Conservation (phyloP, 163 green algal genomes). For the Volvox carteri region DNA sequence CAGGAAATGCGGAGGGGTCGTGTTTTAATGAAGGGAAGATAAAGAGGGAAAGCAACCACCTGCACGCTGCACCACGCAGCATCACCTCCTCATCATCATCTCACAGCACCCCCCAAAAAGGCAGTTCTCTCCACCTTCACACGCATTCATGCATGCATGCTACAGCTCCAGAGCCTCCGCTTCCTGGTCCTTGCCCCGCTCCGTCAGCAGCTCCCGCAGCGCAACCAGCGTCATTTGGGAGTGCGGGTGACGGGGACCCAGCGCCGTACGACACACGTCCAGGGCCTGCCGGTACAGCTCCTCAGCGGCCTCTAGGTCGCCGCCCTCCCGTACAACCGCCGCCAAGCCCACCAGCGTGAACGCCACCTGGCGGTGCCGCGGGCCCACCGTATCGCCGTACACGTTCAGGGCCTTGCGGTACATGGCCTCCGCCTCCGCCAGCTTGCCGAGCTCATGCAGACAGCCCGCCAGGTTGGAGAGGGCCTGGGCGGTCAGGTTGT, state of each 20-base stretch:
- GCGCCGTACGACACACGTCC: constrained; percentile 22
- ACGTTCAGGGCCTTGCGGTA: neutral
- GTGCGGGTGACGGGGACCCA: constrained; percentile 13
- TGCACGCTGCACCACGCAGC: too few relatives aligned
- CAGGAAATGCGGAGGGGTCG: too few relatives aligned
- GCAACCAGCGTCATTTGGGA: neutral
- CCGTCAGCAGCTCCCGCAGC: neutral
- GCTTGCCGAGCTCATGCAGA: constrained; percentile 24
- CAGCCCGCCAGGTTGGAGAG: constrained; percentile 25
- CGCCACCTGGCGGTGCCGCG: constrained; percentile 25
- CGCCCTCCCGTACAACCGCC: constrained; percentile 17
- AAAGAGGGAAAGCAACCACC: too few relatives aligned
- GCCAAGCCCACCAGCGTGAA: constrained; percentile 24
- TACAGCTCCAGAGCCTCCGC: neutral
- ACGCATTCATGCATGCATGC: neutral
- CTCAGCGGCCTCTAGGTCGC: constrained; percentile 5
- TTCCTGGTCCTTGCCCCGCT: constrained; percentile 17
- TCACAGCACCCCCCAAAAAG: too few relatives aligned
- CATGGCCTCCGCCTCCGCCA: constrained; percentile 20
- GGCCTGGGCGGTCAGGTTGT: constrained; percentile 27
- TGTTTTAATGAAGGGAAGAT: too few relatives aligned
- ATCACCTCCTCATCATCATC: too few relatives aligned
- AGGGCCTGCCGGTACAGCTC: constrained; percentile 12
- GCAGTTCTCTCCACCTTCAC: too few relatives aligned
- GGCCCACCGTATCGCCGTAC: neutral